Evolutionary conservation across 78 protist genomes (phyloP).

Genomic region (Capsaspora owczarzaki): DNA sequence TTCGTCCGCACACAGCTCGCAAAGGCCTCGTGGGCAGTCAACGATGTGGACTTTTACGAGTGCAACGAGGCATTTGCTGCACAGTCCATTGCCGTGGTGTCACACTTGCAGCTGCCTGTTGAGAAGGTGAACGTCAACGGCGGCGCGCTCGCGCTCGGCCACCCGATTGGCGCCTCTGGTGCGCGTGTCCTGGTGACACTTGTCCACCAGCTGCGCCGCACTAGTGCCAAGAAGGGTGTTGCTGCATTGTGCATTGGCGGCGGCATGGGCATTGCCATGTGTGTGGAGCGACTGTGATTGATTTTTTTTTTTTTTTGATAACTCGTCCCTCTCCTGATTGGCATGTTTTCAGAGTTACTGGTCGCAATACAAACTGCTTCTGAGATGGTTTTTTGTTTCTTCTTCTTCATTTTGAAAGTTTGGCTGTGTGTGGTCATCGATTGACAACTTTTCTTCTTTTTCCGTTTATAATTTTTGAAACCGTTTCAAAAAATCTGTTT

Average conservation of each 20-base stretch:
- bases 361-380: no score
- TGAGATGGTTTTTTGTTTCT: no score
- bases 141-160: conserved; percentile 85
- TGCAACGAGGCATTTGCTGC: conserved; percentile 81
- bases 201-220: conserved; percentile 22
- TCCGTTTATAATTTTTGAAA: no score
- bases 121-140: conserved; percentile 52
- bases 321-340: no score
- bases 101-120: not conserved
- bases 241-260: conserved; percentile 76
- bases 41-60: conserved; percentile 22
- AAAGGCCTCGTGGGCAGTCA: not conserved
- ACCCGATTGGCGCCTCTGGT: conserved; percentile 74
- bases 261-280: conserved; percentile 66
- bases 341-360: no score
- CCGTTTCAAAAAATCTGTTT: no score
- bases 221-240: conserved; percentile 13
- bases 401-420: no score
- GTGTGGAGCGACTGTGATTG: conserved; percentile 40
- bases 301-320: no score
- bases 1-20: not conserved
- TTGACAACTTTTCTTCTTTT: no score
- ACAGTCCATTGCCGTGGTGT: conserved; percentile 36
- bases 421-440: no score
- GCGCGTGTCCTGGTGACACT: conserved; percentile 52